phyloP scores from a whole-genome alignment of 768 basidiomycete species.

The Psilocybe tampanensis region DNA sequence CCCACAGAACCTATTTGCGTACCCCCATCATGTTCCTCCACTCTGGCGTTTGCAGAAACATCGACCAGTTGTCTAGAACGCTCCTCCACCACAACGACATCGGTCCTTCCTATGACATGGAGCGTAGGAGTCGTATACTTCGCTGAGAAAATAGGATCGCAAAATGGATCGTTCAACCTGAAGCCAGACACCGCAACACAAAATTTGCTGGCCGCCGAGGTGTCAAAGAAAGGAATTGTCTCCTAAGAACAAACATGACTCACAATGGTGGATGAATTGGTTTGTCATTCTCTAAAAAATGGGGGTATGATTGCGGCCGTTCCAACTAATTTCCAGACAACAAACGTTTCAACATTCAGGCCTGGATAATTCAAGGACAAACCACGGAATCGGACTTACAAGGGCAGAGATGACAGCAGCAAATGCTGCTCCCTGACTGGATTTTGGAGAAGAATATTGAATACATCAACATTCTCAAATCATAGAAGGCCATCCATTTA shows the following conservation, averaged over 20 bases:
- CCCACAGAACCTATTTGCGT: conserved; percentile 21
- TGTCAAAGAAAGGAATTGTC: not conserved
- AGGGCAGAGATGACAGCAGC: conserved; percentile 71
- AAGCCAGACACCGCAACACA: conserved; percentile 81
- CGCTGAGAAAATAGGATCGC: conserved; percentile 49
- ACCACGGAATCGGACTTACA: conserved; percentile 41
- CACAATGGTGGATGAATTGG: conserved; percentile 79
- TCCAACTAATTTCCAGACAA: conserved; percentile 33
- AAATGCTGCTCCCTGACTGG: conserved; percentile 78
- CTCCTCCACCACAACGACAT: conserved; percentile 74
- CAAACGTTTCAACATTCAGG: not conserved
- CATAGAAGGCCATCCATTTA: conserved; percentile 22
- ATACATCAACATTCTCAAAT: conserved; percentile 2
- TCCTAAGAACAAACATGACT: conserved; percentile 20
- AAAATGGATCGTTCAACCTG: conserved; percentile 49
- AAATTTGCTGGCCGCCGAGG: conserved; percentile 50
- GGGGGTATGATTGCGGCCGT: conserved; percentile 46
- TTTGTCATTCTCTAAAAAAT: conserved; percentile 64
- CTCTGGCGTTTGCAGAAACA: conserved; percentile 55
- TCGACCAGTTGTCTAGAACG: conserved; percentile 60
- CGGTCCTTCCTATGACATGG: conserved; percentile 77
- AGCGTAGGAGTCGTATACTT: conserved; percentile 72
- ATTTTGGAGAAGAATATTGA: not conserved
- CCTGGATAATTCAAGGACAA: not conserved
- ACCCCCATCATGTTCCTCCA: conserved; percentile 85